A percentile compares a stretch with the other conserved stretches of the same genome.
Conservation (phyloP, 2,329 filamentous ascomycete genomes). For the Fusarium marasasianum region DNA sequence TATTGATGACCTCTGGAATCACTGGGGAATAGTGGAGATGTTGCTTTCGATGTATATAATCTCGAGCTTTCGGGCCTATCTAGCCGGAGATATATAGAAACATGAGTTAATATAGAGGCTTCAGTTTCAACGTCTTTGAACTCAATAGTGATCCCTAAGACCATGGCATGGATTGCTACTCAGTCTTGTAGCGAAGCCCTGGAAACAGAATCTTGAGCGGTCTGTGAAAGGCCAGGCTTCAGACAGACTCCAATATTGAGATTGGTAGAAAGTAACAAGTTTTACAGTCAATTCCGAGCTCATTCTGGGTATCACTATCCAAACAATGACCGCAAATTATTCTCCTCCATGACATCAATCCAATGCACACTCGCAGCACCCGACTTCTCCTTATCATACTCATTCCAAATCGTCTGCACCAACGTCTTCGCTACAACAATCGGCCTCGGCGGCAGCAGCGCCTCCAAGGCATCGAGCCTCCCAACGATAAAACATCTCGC, state of each 20-base stretch:
- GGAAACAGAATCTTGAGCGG: neutral
- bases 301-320: slow-evolving; percentile 10
- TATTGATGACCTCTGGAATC: neutral
- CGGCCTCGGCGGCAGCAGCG: slow-evolving; percentile 17
- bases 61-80: neutral
- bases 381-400: slow-evolving; percentile 25
- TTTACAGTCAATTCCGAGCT: neutral
- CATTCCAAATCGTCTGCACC: slow-evolving; percentile 29
- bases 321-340: slow-evolving; percentile 35
- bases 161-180: rapidly evolving
- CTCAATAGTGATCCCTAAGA: too few relatives aligned
- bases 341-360: slow-evolving; percentile 38
- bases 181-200: rapidly evolving
- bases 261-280: too few relatives aligned
- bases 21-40: neutral
- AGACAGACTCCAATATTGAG: too few relatives aligned
- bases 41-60: slow-evolving; percentile 15
- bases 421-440: slow-evolving; percentile 26
- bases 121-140: neutral
- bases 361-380: slow-evolving; percentile 19
- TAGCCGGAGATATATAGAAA: neutral
- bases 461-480: slow-evolving; percentile 17
- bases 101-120: neutral
- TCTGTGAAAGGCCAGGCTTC: neutral
- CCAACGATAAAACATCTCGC: slow-evolving; percentile 17